Evolutionary conservation across 768 basidiomycete species (phyloP).

Genomic region (Crucibulum laeve): DNA sequence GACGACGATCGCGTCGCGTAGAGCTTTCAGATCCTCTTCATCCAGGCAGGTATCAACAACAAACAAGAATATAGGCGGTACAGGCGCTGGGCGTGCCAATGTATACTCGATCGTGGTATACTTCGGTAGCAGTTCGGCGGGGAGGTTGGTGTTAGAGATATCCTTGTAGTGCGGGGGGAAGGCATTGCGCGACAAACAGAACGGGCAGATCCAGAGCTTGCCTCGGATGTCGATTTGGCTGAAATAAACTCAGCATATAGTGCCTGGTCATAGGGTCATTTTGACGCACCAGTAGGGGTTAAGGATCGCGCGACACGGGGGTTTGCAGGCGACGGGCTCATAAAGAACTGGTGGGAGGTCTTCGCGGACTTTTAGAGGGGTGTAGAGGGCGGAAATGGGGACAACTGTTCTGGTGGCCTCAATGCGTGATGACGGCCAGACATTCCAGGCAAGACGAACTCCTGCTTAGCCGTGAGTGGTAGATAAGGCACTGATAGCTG

Average conservation of each 20-base stretch:
- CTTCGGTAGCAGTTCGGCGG: conserved; percentile 93
- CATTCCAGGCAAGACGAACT: conserved; percentile 96
- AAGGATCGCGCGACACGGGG: conserved; percentile 93
- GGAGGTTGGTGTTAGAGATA: conserved; percentile 94
- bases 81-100: conserved; percentile 84
- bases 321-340: conserved; percentile 98
- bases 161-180: conserved; percentile 99
- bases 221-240: conserved; percentile 99
- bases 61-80: conserved; percentile 95
- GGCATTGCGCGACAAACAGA: conserved; percentile 93
- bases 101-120: conserved; percentile 99
- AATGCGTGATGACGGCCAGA: conserved; percentile 97
- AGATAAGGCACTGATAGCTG: background rate
- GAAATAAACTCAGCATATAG: conserved; percentile 11
- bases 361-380: conserved; percentile 88
- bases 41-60: conserved; percentile 97
- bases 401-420: conserved; percentile 98
- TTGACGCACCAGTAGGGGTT: conserved; percentile 96
- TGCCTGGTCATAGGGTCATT: conserved; percentile 3
- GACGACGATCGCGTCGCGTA: conserved; percentile 92
- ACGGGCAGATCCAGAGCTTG: conserved; percentile 99
- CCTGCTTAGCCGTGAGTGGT: conserved; percentile 39
- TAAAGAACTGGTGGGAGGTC: conserved; percentile 96
- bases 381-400: conserved; percentile 97
- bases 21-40: conserved; percentile 92